Percentiles rank a stretch among this genome's conserved stretches.
Evolutionary conservation across 495 filamentous ascomycete genomes (phyloP).

Genomic region (Penicillium odoratum): DNA sequence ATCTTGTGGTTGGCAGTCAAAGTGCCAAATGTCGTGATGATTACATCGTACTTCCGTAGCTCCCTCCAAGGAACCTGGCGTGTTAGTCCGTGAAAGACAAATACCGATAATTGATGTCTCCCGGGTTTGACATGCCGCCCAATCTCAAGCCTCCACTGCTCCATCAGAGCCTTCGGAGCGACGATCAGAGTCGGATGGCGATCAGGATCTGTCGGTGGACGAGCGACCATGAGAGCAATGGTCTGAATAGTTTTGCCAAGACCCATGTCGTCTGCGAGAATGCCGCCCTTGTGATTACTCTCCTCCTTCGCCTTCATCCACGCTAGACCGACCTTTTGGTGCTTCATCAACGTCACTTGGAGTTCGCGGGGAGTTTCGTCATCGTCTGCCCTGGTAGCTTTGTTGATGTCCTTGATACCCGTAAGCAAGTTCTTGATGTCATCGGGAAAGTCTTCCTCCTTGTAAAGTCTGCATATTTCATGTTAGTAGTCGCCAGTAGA

Average conservation of each 20-base stretch:
- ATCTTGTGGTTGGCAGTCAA: conserved; percentile 58
- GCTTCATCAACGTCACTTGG: conserved; percentile 69
- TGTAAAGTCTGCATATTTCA: conserved; percentile 14
- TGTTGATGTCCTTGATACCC: conserved; percentile 73
- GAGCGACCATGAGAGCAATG: conserved; percentile 77
- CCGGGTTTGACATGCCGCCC: conserved; percentile 63
- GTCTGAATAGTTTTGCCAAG: conserved; percentile 93
- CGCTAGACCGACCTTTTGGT: conserved; percentile 78
- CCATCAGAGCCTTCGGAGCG: conserved; percentile 80
- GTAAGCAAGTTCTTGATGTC: conserved; percentile 69
- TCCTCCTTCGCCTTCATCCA: conserved; percentile 87
- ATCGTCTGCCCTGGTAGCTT: conserved; percentile 61
- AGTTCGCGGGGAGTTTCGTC: conserved; percentile 76
- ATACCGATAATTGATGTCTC: conserved; percentile 59
- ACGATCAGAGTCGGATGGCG: conserved; percentile 85
- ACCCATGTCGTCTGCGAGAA: conserved; percentile 93
- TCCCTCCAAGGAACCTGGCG: conserved; percentile 56
- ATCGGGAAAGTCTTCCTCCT: conserved; percentile 37
- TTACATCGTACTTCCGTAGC: conserved; percentile 72
- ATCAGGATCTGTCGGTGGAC: conserved; percentile 59
- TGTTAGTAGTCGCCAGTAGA: conserved; percentile 6
- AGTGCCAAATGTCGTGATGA: conserved; percentile 88
- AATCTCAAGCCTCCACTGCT: conserved; percentile 90
- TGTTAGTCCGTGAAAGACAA: conserved; percentile 64
- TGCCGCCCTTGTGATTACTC: conserved; percentile 74